phyloP scores from a whole-genome alignment of 75 land plant species.

The Ceratopteris richardii region DNA sequence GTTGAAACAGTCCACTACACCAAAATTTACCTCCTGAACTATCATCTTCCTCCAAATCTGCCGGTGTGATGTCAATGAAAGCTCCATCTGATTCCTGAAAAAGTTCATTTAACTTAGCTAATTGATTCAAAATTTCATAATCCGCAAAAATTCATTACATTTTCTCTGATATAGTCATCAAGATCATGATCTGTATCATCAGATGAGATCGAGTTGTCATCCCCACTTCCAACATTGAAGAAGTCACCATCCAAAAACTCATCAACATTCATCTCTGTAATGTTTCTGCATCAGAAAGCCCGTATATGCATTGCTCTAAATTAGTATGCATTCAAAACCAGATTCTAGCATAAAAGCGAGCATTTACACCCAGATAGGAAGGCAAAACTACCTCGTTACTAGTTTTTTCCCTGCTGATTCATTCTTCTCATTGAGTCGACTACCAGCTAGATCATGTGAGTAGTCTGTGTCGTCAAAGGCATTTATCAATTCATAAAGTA shows the following conservation, averaged over 20 bases:
- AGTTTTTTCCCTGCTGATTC: no score
- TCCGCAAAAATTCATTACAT: background rate
- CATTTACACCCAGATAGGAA: no score
- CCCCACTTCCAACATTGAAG: conserved; percentile 24
- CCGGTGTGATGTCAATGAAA: conserved; percentile 17
- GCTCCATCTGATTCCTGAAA: conserved; percentile 11
- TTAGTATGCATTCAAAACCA: background rate
- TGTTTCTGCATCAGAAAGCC: conserved; percentile 10
- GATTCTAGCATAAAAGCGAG: background rate
- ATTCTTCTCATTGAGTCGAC: no score
- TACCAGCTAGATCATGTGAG: no score
- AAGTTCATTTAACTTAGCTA: background rate
- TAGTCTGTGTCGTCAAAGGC: no score
- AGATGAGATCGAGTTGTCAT: background rate
- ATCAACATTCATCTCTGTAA: conserved; percentile 32
- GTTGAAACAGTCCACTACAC: no score
- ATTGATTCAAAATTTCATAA: background rate
- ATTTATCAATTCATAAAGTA: no score
- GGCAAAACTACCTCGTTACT: no score
- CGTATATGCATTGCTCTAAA: background rate
- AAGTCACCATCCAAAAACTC: conserved; percentile 30
- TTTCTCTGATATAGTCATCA: background rate
- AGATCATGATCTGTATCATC: conserved; percentile 4
- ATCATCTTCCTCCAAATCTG: conserved; percentile 9
- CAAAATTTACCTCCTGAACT: conserved; percentile 5